A percentile compares a stretch with the other conserved stretches of the same genome.
Evolutionary conservation across 2,329 filamentous ascomycete genomes (phyloP).

Genomic region (Diaporthe aspalathi): DNA sequence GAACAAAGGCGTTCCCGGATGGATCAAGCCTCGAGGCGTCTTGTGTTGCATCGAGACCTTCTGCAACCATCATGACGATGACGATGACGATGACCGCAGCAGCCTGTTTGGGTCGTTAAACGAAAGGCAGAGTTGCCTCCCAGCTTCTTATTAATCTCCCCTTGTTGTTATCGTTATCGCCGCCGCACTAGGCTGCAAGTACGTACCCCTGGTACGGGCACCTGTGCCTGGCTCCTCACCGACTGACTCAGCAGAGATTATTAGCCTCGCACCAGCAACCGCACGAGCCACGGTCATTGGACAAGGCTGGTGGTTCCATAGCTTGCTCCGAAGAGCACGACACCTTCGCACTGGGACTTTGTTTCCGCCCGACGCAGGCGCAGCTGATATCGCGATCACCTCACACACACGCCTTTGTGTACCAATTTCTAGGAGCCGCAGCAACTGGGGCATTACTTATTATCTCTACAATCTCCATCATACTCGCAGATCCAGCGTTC

Average conservation of each 20-base stretch:
- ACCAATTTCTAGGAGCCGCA: background rate
- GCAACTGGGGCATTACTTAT: background rate
- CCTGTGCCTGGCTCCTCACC: too few species aligned
- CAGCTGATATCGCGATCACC: constrained; percentile 1
- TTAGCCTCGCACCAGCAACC: background rate
- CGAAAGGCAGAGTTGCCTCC: constrained; percentile 2
- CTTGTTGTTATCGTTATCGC: constrained; percentile 13
- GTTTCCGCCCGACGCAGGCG: constrained; percentile 18
- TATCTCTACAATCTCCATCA: background rate
- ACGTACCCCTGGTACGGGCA: background rate
- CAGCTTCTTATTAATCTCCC: background rate
- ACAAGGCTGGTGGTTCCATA: background rate
- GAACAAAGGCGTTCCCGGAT: constrained; percentile 27
- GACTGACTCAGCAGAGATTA: constrained; percentile 17
- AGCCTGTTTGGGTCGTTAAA: background rate
- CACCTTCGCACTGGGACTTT: background rate
- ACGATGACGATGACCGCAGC: background rate
- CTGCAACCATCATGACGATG: constrained; percentile 10
- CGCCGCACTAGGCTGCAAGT: constrained; percentile 1
- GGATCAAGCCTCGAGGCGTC: constrained; percentile 13
- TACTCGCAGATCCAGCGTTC: background rate
- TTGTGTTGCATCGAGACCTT: constrained; percentile 24
- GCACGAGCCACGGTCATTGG: background rate
- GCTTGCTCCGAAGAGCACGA: background rate
- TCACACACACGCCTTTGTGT: constrained; percentile 14